Conservation (phyloP, 208 protist species). For the Leishmania braziliensis region DNA sequence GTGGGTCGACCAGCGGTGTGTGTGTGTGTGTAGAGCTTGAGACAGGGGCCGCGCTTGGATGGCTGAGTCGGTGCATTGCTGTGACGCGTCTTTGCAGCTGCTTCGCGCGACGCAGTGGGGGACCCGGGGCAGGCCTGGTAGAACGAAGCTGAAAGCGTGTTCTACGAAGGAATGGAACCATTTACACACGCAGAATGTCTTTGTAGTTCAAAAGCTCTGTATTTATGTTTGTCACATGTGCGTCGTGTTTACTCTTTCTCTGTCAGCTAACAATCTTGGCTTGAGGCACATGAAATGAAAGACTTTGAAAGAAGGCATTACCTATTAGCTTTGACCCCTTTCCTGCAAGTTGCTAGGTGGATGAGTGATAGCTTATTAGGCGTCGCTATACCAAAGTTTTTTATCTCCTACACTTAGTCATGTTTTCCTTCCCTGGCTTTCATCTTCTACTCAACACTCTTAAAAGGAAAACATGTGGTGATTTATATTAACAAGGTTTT, state of each 20-base stretch:
- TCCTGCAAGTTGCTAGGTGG: not conserved
- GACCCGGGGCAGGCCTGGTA: not conserved
- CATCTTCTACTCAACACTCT: not conserved
- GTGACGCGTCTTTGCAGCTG: not conserved
- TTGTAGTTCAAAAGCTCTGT: not conserved
- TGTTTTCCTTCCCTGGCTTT: not conserved
- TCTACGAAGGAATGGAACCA: not conserved
- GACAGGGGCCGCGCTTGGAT: not conserved
- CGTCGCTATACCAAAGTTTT: not conserved
- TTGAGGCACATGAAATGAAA: not conserved
- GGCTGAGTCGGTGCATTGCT: not conserved
- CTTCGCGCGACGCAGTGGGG: not conserved
- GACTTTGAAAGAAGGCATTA: not conserved
- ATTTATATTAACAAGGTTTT: not conserved
- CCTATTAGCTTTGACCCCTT: not conserved
- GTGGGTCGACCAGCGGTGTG: not conserved
- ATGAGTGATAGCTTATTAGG: not conserved
- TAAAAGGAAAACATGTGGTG: not conserved
- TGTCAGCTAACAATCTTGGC: not conserved
- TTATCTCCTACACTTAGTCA: not conserved
- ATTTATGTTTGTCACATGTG: not conserved
- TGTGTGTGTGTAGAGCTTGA: no score
- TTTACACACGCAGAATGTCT: not conserved
- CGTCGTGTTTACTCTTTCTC: not conserved
- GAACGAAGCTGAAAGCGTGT: not conserved